Conservation (phyloP, 805 yeast genomes). For the Candida namnaoensis region DNA sequence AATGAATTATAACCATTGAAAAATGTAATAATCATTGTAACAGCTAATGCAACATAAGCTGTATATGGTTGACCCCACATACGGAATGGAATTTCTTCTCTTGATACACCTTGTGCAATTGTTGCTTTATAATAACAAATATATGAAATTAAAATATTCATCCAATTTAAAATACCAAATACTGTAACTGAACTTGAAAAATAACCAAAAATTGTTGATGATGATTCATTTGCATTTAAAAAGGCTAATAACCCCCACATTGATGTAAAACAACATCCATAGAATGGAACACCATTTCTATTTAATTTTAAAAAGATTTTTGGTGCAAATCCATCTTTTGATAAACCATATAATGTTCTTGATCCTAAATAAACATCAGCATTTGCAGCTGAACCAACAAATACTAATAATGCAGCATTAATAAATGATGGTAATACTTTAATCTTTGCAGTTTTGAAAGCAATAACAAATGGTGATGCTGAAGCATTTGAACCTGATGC, state of each 20-base stretch:
- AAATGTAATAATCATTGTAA: constrained; percentile 25
- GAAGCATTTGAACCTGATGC: constrained; percentile 31
- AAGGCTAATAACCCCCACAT: constrained; percentile 52
- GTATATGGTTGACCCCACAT: constrained; percentile 65
- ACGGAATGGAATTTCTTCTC: constrained; percentile 41
- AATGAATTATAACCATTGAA: constrained; percentile 36
- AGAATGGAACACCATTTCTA: constrained; percentile 48
- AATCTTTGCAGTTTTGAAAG: constrained; percentile 38
- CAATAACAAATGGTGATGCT: constrained; percentile 42
- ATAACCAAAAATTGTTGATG: constrained; percentile 51
- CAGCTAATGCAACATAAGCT: constrained; percentile 40
- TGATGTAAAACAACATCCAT: constrained; percentile 39
- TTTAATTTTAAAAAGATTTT: constrained; percentile 36
- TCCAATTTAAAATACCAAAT: constrained; percentile 64
- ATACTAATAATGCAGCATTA: constrained; percentile 38
- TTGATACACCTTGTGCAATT: constrained; percentile 52
- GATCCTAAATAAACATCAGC: neutral
- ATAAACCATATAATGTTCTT: constrained; percentile 34
- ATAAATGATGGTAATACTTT: constrained; percentile 37
- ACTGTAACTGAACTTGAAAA: constrained; percentile 68
- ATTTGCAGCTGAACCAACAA: constrained; percentile 32
- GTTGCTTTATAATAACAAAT: constrained; percentile 54
- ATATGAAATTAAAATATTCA: constrained; percentile 54
- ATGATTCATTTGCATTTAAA: constrained; percentile 49
- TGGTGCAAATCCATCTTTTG: constrained; percentile 45